Evolutionary conservation across 805 yeast species (phyloP).

Genomic region (Diddensiella santjacobensis): DNA sequence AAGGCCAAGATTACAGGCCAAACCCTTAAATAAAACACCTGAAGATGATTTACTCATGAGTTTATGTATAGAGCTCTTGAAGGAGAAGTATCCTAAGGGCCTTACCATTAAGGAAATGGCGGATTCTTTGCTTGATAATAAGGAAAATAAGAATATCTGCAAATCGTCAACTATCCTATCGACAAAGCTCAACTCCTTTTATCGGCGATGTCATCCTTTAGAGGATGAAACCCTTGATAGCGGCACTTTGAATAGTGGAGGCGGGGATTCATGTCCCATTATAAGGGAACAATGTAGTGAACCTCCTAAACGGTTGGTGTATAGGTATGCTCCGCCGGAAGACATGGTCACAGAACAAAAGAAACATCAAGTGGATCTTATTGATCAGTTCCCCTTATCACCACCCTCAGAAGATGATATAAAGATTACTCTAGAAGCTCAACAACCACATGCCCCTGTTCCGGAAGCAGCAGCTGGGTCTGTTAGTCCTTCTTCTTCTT

Average conservation of each 20-base stretch:
- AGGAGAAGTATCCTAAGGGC: conserved; percentile 24
- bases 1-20: background rate
- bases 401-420: conserved; percentile 11
- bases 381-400: conserved; percentile 1
- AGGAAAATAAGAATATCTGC: conserved; percentile 20
- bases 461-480: conserved; percentile 2
- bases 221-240: background rate
- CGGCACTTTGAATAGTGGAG: conserved; percentile 17
- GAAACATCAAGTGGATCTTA: background rate
- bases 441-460: background rate
- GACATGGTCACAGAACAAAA: conserved; percentile 6
- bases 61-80: conserved; percentile 26
- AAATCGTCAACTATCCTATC: conserved; percentile 32
- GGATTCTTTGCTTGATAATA: conserved; percentile 21
- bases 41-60: conserved; percentile 23
- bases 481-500: conserved; percentile 2
- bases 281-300: conserved; percentile 27
- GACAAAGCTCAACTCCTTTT: conserved; percentile 32
- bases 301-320: conserved; percentile 30
- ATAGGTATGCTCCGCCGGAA: conserved; percentile 21
- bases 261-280: conserved; percentile 26
- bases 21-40: conserved; percentile 2
- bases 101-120: conserved; percentile 32
- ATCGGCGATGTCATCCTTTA: conserved; percentile 28
- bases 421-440: background rate